Evolutionary conservation across 2,329 filamentous ascomycete species (phyloP).

Genomic region (Alternaria alternata): DNA sequence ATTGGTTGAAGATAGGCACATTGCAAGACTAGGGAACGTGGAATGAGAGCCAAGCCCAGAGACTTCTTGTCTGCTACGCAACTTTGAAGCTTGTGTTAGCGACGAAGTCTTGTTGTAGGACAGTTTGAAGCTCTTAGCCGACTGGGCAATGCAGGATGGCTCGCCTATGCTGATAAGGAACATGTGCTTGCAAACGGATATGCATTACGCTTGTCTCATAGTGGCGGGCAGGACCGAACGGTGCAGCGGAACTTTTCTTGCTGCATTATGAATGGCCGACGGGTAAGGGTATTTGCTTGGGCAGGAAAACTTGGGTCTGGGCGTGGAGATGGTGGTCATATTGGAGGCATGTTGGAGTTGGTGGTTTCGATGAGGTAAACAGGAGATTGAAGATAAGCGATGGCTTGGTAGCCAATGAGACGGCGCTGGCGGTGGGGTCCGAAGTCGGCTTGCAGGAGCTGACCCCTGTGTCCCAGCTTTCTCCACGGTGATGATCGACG

Average conservation of each 20-base stretch:
- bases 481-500: slow-evolving; percentile 20
- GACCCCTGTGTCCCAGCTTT: slow-evolving; percentile 1
- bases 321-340: slow-evolving; percentile 22
- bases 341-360: slow-evolving; percentile 20
- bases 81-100: slow-evolving; percentile 19
- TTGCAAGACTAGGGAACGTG: slow-evolving; percentile 7
- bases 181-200: background rate
- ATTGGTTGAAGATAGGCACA: slow-evolving; percentile 37
- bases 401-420: slow-evolving; percentile 22
- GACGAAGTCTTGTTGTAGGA: slow-evolving; percentile 10
- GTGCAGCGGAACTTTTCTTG: slow-evolving; percentile 13
- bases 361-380: slow-evolving; percentile 37
- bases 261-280: slow-evolving; percentile 19
- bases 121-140: slow-evolving; percentile 7
- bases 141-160: slow-evolving; percentile 15
- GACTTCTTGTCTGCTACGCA: slow-evolving; percentile 9
- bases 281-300: background rate
- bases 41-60: slow-evolving; percentile 13
- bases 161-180: slow-evolving; percentile 35
- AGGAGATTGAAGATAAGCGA: slow-evolving; percentile 31
- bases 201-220: slow-evolving; percentile 4
- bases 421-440: slow-evolving; percentile 2
- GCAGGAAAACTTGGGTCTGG: slow-evolving; percentile 11
- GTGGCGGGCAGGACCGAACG: slow-evolving; percentile 17
- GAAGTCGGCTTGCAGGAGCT: slow-evolving; percentile 13